These are phyloP conservation scores for Oropetium thomaeum DNA, from an alignment of 176 grass and related monocot genomes.

Conservation along the genomic window DNA sequence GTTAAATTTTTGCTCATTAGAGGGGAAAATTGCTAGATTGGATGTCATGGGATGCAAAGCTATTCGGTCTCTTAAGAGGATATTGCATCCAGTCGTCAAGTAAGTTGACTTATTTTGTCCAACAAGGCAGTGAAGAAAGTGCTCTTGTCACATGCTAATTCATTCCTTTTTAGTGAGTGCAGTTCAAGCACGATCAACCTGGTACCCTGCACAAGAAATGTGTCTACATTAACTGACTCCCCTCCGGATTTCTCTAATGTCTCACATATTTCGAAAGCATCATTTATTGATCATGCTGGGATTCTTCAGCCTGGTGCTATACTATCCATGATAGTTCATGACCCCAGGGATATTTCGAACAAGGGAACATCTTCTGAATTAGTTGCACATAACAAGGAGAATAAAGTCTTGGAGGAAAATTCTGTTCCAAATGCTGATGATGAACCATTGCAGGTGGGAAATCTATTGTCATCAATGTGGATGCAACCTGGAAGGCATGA, in stretches of 20 bases:
- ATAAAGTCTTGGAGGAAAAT: constrained; percentile 38
- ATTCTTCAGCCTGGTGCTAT: constrained; percentile 60
- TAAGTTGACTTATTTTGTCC: constrained; percentile 25
- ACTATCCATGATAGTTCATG: constrained; percentile 64
- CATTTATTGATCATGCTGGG: constrained; percentile 40
- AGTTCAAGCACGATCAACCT: constrained; percentile 31
- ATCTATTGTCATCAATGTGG: constrained; percentile 33
- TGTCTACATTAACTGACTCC: constrained; percentile 21
- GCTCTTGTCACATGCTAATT: not conserved
- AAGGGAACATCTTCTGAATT: constrained; percentile 20
- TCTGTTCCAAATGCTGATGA: constrained; percentile 26
- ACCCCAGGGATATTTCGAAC: constrained; percentile 61
- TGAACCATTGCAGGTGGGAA: constrained; percentile 4
- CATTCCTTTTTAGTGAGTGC: constrained; percentile 22
- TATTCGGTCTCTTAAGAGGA: constrained; percentile 56
- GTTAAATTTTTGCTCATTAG: constrained; percentile 51
- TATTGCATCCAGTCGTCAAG: constrained; percentile 52
- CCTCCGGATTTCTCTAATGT: constrained; percentile 24
- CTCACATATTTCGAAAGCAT: constrained; percentile 32
- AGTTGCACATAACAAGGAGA: constrained; percentile 31
- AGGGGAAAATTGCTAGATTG: constrained; percentile 73
- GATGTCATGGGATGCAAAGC: constrained; percentile 75
- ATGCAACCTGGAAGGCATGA: constrained; percentile 46
- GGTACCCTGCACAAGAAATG: constrained; percentile 26
- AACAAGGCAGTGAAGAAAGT: not conserved